phyloP scores from a whole-genome alignment of 2,329 filamentous ascomycete genomes.

The Penicillium decumbens region DNA sequence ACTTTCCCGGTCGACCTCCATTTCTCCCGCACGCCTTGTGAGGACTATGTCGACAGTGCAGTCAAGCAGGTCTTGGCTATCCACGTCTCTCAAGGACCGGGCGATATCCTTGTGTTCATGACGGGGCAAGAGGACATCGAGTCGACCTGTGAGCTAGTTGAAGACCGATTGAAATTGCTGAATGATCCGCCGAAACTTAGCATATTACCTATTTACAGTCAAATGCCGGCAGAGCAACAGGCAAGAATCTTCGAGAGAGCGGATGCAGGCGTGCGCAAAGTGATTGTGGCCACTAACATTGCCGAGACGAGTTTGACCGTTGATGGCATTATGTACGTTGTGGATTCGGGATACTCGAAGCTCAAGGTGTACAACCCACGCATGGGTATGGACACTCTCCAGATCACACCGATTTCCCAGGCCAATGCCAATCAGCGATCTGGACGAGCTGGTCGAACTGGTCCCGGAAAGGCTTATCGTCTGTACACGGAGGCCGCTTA shows the following conservation, averaged over 20 bases:
- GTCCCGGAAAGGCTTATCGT: slow-evolving; percentile 90
- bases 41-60: slow-evolving; percentile 95
- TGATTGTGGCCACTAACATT: slow-evolving; percentile 97
- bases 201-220: slow-evolving; percentile 96
- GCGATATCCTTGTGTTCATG: slow-evolving; percentile 98
- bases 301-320: slow-evolving; percentile 97
- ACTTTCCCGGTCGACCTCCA: slow-evolving; percentile 97
- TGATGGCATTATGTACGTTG: slow-evolving; percentile 98
- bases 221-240: slow-evolving; percentile 97
- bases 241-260: slow-evolving; percentile 96
- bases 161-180: slow-evolving; percentile 77
- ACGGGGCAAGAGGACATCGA: slow-evolving; percentile 99
- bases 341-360: slow-evolving; percentile 93
- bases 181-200: slow-evolving; percentile 94
- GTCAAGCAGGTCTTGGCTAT: slow-evolving; percentile 95
- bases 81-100: slow-evolving; percentile 86
- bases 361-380: slow-evolving; percentile 98
- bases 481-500: slow-evolving; percentile 92
- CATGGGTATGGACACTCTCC: slow-evolving; percentile 98
- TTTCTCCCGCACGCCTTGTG: slow-evolving; percentile 88
- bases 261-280: slow-evolving; percentile 84
- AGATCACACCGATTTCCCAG: slow-evolving; percentile 96
- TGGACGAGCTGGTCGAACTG: slow-evolving; percentile 87
- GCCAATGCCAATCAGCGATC: slow-evolving; percentile 92
- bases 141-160: slow-evolving; percentile 86